These are phyloP conservation scores for Cardamine resedifolia DNA, from an alignment of 345 rosid genomes.

Conservation along the genomic window DNA sequence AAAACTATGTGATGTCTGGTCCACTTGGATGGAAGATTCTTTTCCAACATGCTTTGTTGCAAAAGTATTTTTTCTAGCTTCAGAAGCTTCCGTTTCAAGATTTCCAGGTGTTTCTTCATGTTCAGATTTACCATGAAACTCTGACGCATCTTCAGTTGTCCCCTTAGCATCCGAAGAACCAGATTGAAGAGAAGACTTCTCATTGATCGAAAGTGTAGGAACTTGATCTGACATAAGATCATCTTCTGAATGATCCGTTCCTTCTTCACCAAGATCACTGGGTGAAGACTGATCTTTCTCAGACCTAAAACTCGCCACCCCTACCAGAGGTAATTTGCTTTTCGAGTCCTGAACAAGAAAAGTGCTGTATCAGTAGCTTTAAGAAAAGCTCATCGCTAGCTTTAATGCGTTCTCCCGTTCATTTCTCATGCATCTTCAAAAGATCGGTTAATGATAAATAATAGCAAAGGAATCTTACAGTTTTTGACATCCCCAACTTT, in stretches of 20 bases:
- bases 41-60: conserved; percentile 51
- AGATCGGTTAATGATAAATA: conserved; percentile 2
- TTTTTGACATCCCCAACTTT: conserved; percentile 50
- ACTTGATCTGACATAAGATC: conserved; percentile 71
- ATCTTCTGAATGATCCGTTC: conserved; percentile 54
- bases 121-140: conserved; percentile 44
- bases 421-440: conserved; percentile 20
- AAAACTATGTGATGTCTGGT: conserved; percentile 57
- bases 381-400: not conserved
- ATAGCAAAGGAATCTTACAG: conserved; percentile 44
- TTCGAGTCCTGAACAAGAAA: conserved; percentile 31
- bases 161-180: conserved; percentile 46
- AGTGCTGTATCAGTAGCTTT: conserved; percentile 17
- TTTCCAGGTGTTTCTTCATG: conserved; percentile 47
- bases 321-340: conserved; percentile 43
- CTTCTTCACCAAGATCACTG: conserved; percentile 48
- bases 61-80: conserved; percentile 41
- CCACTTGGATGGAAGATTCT: conserved; percentile 45
- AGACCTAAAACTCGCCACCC: conserved; percentile 45
- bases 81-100: conserved; percentile 54
- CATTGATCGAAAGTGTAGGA: conserved; percentile 73
- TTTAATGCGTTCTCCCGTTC: not conserved
- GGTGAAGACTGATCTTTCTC: conserved; percentile 48
- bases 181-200: conserved; percentile 48
- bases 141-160: conserved; percentile 39